phyloP scores from a whole-genome alignment of 129 eudicot species.

The Flaveria ramosissima region DNA sequence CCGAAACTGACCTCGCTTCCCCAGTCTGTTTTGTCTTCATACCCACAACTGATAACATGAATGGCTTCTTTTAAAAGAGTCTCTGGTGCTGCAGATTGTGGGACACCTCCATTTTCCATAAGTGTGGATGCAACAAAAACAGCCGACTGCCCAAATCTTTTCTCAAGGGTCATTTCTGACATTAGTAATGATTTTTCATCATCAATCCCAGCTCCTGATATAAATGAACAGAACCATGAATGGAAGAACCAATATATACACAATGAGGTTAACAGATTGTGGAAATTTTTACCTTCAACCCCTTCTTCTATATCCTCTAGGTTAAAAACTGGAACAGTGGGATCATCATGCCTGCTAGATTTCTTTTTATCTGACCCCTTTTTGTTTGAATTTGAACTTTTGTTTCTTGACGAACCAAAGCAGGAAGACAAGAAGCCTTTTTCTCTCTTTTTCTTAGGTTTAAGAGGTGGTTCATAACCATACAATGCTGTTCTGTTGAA shows the following conservation, averaged over 20 bases:
- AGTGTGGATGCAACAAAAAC: constrained; percentile 89
- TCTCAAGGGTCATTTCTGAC: constrained; percentile 47
- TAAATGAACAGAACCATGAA: background rate
- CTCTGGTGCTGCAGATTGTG: constrained; percentile 93
- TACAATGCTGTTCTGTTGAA: constrained; percentile 49
- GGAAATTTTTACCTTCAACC: constrained; percentile 38
- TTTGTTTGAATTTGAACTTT: constrained; percentile 33
- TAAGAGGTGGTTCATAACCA: constrained; percentile 50
- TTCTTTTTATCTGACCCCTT: constrained; percentile 39
- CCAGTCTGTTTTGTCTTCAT: constrained; percentile 99
- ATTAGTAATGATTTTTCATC: constrained; percentile 46
- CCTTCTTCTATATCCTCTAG: constrained; percentile 50
- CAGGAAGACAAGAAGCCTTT: constrained; percentile 40
- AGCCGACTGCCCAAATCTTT: constrained; percentile 47
- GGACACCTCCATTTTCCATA: constrained; percentile 99
- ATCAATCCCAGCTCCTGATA: constrained; percentile 44
- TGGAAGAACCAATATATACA: background rate
- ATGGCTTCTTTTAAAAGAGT: constrained; percentile 94
- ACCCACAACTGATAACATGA: constrained; percentile 98
- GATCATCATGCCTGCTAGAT: constrained; percentile 42
- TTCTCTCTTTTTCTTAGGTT: constrained; percentile 45
- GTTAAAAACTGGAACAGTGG: constrained; percentile 44
- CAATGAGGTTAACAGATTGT: background rate
- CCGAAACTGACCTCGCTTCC: constrained; percentile 66
- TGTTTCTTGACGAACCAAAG: constrained; percentile 39